A percentile compares a stretch with the other conserved stretches of the same genome.
Evolutionary conservation across 768 basidiomycete genomes (phyloP).

Genomic region (Butyriboletus loyo): DNA sequence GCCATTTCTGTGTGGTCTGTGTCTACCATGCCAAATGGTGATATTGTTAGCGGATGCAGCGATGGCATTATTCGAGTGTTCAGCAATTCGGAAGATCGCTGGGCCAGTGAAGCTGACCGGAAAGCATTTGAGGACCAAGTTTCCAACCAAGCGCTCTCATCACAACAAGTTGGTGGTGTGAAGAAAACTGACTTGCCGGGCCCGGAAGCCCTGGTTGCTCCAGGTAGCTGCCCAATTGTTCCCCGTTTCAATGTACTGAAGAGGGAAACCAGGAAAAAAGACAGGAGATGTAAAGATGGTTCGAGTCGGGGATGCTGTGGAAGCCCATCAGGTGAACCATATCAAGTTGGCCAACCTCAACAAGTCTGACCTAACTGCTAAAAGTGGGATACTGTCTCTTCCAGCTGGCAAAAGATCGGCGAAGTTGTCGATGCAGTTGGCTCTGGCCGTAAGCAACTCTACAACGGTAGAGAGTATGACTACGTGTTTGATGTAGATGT

Average conservation of each 20-base stretch:
- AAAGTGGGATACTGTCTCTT: slow-evolving; percentile 75
- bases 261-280: slow-evolving; percentile 64
- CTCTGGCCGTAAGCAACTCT: slow-evolving; percentile 85
- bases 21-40: slow-evolving; percentile 81
- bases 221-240: slow-evolving; percentile 46
- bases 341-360: not conserved
- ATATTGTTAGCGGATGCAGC: slow-evolving; percentile 89
- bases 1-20: slow-evolving; percentile 98
- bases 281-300: slow-evolving; percentile 94
- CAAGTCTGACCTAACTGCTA: slow-evolving; percentile 1
- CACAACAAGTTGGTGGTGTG: slow-evolving; percentile 88
- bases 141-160: slow-evolving; percentile 73
- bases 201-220: slow-evolving; percentile 67
- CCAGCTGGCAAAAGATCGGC: slow-evolving; percentile 89
- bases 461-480: slow-evolving; percentile 93
- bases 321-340: slow-evolving; percentile 78
- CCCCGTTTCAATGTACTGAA: slow-evolving; percentile 1
- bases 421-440: slow-evolving; percentile 96
- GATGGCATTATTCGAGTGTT: slow-evolving; percentile 88
- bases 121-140: slow-evolving; percentile 74
- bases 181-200: slow-evolving; percentile 90
- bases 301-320: slow-evolving; percentile 72
- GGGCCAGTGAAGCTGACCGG: slow-evolving; percentile 61
- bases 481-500: slow-evolving; percentile 99
- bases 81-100: slow-evolving; percentile 67